These are phyloP conservation scores for Cladochytrium replicatum DNA, from an alignment of 192 early-diverging fungal genomes.

Conservation along the genomic window DNA sequence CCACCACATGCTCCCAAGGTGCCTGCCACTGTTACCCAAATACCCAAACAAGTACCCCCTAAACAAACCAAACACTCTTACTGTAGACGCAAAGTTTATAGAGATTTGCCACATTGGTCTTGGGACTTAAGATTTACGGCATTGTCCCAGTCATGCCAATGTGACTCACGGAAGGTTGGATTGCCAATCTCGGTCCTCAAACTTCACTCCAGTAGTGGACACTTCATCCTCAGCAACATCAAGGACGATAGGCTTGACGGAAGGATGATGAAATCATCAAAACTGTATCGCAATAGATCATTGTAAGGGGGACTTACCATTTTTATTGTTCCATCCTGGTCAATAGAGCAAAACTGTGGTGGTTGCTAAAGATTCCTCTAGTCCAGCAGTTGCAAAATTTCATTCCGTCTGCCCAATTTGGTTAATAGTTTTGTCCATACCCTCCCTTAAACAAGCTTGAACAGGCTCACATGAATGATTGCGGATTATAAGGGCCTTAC, in stretches of 20 bases:
- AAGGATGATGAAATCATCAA: not conserved
- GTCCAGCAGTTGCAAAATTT: conserved; percentile 66
- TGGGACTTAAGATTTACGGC: no score
- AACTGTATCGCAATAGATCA: not conserved
- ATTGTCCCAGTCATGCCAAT: conserved; percentile 35
- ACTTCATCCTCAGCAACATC: conserved; percentile 57
- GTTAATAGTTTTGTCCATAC: conserved; percentile 51
- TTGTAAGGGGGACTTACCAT: no score
- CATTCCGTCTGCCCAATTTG: conserved; percentile 55
- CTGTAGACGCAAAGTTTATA: no score
- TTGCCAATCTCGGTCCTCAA: conserved; percentile 89
- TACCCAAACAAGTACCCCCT: no score
- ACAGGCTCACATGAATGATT: not conserved
- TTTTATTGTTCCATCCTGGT: conserved; percentile 89
- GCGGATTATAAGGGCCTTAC: conserved; percentile 14
- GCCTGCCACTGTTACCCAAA: no score
- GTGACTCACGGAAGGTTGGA: conserved; percentile 50
- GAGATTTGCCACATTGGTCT: no score
- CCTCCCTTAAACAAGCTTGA: conserved; percentile 23
- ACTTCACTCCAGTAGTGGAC: conserved; percentile 49
- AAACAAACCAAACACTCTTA: no score
- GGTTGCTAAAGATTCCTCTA: conserved; percentile 85
- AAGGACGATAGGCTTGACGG: conserved; percentile 61
- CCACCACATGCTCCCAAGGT: no score
- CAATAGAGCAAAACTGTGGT: conserved; percentile 87